Conservation (phyloP, 2,329 filamentous ascomycete species). For the Emmonsiellopsis sp. region DNA sequence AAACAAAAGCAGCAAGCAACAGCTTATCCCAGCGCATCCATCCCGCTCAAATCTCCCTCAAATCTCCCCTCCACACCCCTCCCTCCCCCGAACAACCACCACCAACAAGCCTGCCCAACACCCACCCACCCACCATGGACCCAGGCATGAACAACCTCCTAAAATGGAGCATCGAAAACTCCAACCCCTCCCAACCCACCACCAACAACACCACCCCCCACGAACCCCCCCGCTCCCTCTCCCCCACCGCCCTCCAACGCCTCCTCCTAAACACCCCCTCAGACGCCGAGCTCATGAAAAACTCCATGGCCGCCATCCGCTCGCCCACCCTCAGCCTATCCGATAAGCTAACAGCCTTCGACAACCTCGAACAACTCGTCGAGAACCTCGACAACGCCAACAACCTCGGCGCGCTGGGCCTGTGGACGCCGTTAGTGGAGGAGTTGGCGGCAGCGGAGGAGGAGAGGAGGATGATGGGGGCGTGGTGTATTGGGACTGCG, state of each 20-base stretch:
- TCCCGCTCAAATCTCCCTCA: too few species aligned
- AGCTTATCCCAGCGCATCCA: too few species aligned
- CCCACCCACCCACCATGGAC: constrained; percentile 37
- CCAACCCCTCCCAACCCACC: constrained; percentile 25
- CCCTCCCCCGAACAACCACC: not conserved
- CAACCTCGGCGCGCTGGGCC: constrained; percentile 66
- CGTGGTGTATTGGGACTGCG: constrained; percentile 90
- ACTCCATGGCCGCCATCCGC: constrained; percentile 67
- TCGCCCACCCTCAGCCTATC: constrained; percentile 59
- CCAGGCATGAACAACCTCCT: constrained; percentile 66
- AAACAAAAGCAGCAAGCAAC: too few species aligned
- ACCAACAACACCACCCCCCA: constrained; percentile 9
- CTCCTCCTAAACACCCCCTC: constrained; percentile 58
- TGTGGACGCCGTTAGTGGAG: constrained; percentile 73
- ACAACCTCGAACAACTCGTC: constrained; percentile 90
- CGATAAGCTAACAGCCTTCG: constrained; percentile 73
- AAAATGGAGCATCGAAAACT: constrained; percentile 66
- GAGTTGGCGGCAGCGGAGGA: constrained; percentile 59
- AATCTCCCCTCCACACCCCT: too few species aligned
- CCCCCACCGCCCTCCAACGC: constrained; percentile 21
- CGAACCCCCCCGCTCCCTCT: constrained; percentile 11
- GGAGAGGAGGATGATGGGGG: constrained; percentile 72
- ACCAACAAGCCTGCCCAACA: constrained; percentile 8
- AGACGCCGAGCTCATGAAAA: constrained; percentile 86
- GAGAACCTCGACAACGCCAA: constrained; percentile 95